Base-by-base conservation (phyloP, 1,284 basidiomycete genomes). In the Xerocomus cyaneibrunnescens region DNA sequence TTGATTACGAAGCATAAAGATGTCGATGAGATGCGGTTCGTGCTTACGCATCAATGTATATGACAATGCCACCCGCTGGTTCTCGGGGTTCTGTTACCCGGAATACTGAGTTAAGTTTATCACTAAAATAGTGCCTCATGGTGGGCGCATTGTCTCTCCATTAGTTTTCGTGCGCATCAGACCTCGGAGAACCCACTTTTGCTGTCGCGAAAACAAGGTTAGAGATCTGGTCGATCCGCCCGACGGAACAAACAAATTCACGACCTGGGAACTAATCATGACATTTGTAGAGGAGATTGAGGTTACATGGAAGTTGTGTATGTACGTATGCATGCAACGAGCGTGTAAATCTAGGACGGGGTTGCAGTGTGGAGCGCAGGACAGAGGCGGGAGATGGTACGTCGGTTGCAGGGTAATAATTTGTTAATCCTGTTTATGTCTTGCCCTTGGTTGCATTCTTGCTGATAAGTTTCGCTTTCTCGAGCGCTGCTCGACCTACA, bases 401-500 rank as follows among this genome's bases (percentile, higher is more conserved):
- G 38, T 47, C 23, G 37, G 46, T 25, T 31, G 30, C n/a, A 23
- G 17, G 21, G 36, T n/a, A 17, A 31, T 23, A 36, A 52, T 22
- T 21, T 38, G 48, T 41, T 40, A 12, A 48, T 48, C 34, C 47
- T 27, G 51, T 46, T 60, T 71, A 85, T 22, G 82, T 76, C 71
- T 77, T 87, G 38, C 83, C 80, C 70, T 82, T 87, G 41, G 74
- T 58, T 30, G 84, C 75, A 21, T 79, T 83, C 73, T 94, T 94
- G 74, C 89, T 89, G 73, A 95, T 90, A 60, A 95, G 77, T 72
- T 92, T 92, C 43, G 94, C 93, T 76, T 94, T 94, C 72, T 94
- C 93, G 63, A 96, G 87, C 46, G 92, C 82, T 35, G 78, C 78
- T 59, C 79, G 73, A 79, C 85, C 85, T 87, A 60, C 27, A 50